Conservation (phyloP, 805 yeast genomes). For the Ogataea philodendri region DNA sequence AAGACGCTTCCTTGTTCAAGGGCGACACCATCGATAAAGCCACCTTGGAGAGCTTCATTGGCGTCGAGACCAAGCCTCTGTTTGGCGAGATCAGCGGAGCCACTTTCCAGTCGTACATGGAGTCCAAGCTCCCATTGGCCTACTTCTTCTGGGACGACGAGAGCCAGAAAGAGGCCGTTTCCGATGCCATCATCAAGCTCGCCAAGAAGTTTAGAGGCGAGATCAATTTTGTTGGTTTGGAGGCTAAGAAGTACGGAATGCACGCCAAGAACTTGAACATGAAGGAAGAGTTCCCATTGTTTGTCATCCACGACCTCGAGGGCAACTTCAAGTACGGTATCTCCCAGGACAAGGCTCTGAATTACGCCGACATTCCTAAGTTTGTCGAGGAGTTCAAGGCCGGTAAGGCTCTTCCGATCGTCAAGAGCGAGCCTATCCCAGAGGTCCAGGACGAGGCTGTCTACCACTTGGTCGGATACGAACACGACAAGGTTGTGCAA, state of each 20-base stretch:
- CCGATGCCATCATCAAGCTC: constrained; percentile 51
- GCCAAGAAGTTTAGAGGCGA: constrained; percentile 78
- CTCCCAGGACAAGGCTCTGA: constrained; percentile 54
- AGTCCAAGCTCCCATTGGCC: constrained; percentile 72
- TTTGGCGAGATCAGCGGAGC: constrained; percentile 85
- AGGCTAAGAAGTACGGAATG: constrained; percentile 74
- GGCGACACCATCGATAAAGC: constrained; percentile 36
- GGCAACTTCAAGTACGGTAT: constrained; percentile 76
- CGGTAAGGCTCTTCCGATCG: constrained; percentile 66
- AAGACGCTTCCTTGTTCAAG: constrained; percentile 48
- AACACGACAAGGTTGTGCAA: constrained; percentile 65
- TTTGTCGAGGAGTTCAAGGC: constrained; percentile 62
- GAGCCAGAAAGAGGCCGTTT: constrained; percentile 61
- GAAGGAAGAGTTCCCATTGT: constrained; percentile 83
- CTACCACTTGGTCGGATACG: constrained; percentile 76
- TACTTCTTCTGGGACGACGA: constrained; percentile 78
- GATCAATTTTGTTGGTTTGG: constrained; percentile 84
- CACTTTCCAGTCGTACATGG: constrained; percentile 73
- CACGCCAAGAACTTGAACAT: constrained; percentile 86
- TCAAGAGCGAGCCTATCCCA: constrained; percentile 87
- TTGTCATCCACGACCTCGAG: constrained; percentile 75
- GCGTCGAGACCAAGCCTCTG: constrained; percentile 69
- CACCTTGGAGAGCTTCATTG: constrained; percentile 47
- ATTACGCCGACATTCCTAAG: constrained; percentile 51
- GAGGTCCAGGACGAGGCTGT: constrained; percentile 70